Conservation (phyloP, 1,284 basidiomycete genomes). For the Neolentinus lepideus region DNA sequence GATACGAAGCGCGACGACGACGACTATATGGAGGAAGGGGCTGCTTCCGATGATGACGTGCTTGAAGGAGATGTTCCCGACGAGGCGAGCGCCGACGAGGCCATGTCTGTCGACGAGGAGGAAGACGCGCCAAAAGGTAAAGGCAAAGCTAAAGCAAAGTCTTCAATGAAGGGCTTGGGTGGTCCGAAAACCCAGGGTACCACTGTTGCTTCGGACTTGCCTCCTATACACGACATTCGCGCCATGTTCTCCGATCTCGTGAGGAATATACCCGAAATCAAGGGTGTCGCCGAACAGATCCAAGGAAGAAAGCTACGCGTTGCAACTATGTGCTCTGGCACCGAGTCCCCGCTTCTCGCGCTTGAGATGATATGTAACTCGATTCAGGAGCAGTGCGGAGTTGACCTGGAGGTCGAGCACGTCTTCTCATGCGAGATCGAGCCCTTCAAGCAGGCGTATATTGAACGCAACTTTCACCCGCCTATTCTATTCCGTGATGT, state of each 20-base stretch:
- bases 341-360: conserved; percentile 90
- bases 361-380: conserved; percentile 77
- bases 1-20: conserved; percentile 15
- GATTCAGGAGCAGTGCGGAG: conserved; percentile 61
- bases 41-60: conserved; percentile 14
- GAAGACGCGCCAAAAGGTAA: conserved; percentile 11
- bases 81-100: conserved; percentile 21
- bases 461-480: conserved; percentile 91
- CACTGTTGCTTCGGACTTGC: conserved; percentile 52
- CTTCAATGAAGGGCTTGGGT: conserved; percentile 7
- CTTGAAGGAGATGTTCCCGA: conserved; percentile 2
- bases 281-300: conserved; percentile 63
- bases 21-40: conserved; percentile 16
- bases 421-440: conserved; percentile 98
- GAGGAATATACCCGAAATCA: conserved; percentile 60
- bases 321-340: conserved; percentile 97
- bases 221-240: conserved; percentile 80
- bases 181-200: conserved; percentile 20
- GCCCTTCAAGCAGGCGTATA: conserved; percentile 97
- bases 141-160: conserved; percentile 1
- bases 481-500: conserved; percentile 93
- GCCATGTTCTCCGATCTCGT: conserved; percentile 86
- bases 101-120: conserved; percentile 20
- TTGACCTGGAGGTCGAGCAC: conserved; percentile 76
- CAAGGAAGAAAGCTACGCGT: conserved; percentile 83